Base-by-base conservation (phyloP, 1,139 yeast species). In the Ogataea hybrid region DNA sequence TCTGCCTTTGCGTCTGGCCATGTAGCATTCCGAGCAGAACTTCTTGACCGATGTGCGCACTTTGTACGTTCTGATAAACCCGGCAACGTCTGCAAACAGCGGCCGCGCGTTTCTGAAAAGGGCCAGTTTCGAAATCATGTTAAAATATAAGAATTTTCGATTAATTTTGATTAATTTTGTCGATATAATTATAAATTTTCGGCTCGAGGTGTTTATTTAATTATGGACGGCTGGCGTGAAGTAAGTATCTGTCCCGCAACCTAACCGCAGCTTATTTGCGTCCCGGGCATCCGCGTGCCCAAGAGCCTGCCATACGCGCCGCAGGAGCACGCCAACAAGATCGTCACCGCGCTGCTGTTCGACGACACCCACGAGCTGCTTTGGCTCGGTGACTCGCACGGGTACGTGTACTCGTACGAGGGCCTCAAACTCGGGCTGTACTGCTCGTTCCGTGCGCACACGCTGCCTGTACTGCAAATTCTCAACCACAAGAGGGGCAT, bases 1-100 rank as follows among this genome's bases (percentile, higher is more conserved):
- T 59, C 95, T 75, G 28, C 97, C 97, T 68, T 89, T 90, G 68
- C 97, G 81, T 67, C 94, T 84, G 12, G 92, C 96, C 68, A 87
- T 75, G 62, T 89, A 90, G 63, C 98, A 92, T 61, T 88, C 94
- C 40, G 82, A 75, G 65, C 97, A 92, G 65, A 87, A 84, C 70
- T 85, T 89, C 71, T 89, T 89, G 44, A 92, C 95, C 0, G 97
- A 79, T 4, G 97, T 83, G 56, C 81, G 73, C 37, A 81, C 84
- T 59, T 82, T 82, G 69, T 81, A 80, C 6, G 83, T 78, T 59
- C 88, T 69, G 40, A 59, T 41, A 27, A 57, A 32, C 11, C 45
- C 41, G 8, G 40, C 41, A 16, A 54, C 20, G 46, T 44, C 49
- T 25, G 42, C 36, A 30, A 49, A 47, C 2, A 49, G 39, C 11